A percentile compares a stretch with the other conserved stretches of the same genome.
phyloP scores from a whole-genome alignment of 1,284 basidiomycete genomes.

The Trametes pubescens region DNA sequence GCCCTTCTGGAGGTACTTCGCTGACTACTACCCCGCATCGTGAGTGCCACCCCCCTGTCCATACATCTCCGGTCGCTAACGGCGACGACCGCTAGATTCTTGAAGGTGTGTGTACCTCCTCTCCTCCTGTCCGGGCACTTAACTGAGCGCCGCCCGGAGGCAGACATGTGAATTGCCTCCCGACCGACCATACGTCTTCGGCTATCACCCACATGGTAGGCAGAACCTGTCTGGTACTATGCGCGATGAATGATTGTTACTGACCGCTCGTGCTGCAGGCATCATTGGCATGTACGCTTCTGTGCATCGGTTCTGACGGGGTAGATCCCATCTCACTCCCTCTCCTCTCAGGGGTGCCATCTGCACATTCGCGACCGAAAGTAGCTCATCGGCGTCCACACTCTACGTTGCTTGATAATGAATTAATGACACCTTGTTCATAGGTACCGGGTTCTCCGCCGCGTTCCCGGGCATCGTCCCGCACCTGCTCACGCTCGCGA shows the following conservation, averaged over 20 bases:
- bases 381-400: slow-evolving; percentile 45
- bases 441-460: slow-evolving; percentile 91
- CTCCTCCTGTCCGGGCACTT: not conserved
- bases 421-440: not conserved
- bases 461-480: slow-evolving; percentile 93
- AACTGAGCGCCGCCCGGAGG: slow-evolving; percentile 3
- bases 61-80: not conserved
- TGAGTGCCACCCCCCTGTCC: slow-evolving; percentile 51
- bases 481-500: slow-evolving; percentile 90
- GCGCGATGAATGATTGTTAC: not conserved
- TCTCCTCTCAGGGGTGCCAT: slow-evolving; percentile 79
- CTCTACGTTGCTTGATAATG: slow-evolving; percentile 6
- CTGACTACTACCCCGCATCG: slow-evolving; percentile 93
- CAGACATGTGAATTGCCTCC: slow-evolving; percentile 90
- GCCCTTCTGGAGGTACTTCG: slow-evolving; percentile 85
- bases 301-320: not conserved
- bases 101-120: slow-evolving; percentile 55
- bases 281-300: slow-evolving; percentile 90
- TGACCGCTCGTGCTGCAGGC: slow-evolving; percentile 49
- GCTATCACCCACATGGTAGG: slow-evolving; percentile 95
- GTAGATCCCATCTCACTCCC: not conserved
- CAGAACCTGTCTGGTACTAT: slow-evolving; percentile 11
- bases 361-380: slow-evolving; percentile 94
- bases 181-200: slow-evolving; percentile 94
- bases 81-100: slow-evolving; percentile 50